Evolutionary conservation across 768 basidiomycete species (phyloP).

Genomic region (Gelatoporia subvermispora): DNA sequence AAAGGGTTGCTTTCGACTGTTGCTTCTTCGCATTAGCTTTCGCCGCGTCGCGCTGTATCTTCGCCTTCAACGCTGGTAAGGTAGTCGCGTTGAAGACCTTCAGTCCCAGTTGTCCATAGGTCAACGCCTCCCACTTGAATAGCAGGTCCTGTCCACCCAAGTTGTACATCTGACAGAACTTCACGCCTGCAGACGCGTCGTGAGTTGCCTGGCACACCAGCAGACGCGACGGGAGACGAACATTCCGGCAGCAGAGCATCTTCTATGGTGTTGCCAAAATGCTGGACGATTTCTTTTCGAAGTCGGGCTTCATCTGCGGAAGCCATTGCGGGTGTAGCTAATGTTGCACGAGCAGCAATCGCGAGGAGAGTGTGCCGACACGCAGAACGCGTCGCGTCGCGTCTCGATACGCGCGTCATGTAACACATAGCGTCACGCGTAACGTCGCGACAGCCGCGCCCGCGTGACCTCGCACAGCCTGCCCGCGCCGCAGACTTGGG

Average conservation of each 20-base stretch:
- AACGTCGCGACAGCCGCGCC: background rate
- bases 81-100: constrained; percentile 42
- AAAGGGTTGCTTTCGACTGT: constrained; percentile 16
- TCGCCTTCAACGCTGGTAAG: constrained; percentile 35
- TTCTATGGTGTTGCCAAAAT: constrained; percentile 11
- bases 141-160: constrained; percentile 46
- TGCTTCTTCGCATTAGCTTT: constrained; percentile 28
- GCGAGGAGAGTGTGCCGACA: background rate
- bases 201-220: constrained; percentile 1
- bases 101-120: constrained; percentile 25
- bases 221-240: constrained; percentile 22
- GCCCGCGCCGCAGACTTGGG: no score
- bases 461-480: background rate
- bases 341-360: background rate
- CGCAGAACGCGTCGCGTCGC: constrained; percentile 5
- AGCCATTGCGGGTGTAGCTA: background rate
- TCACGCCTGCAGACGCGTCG: constrained; percentile 41
- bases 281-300: constrained; percentile 4
- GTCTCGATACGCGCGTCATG: constrained; percentile 6
- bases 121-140: constrained; percentile 66
- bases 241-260: constrained; percentile 38
- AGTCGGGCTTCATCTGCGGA: background rate
- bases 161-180: constrained; percentile 61
- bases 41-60: constrained; percentile 39
- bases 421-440: background rate